A percentile compares a stretch with the other conserved stretches of the same genome.
phyloP scores from a whole-genome alignment of 208 protist species.

The Wallacemonas sp. region DNA sequence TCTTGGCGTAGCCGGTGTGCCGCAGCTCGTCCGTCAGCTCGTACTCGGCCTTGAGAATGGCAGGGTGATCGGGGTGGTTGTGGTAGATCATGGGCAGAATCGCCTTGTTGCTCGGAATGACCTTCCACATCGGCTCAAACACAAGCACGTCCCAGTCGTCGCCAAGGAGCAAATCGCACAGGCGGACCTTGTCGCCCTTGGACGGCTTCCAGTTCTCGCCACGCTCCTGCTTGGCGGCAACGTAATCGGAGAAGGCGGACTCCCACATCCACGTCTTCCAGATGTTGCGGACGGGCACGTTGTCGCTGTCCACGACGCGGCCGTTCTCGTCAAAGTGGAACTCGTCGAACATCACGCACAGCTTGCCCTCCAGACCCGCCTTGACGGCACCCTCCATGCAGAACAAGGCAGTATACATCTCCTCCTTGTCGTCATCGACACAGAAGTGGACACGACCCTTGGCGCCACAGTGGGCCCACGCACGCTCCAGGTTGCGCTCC shows the following conservation, averaged over 20 bases:
- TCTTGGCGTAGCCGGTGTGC: constrained; percentile 64
- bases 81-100: constrained; percentile 88
- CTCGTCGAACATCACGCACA: constrained; percentile 90
- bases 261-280: constrained; percentile 95
- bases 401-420: constrained; percentile 88
- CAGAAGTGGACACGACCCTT: constrained; percentile 87
- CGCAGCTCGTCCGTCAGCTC: constrained; percentile 69
- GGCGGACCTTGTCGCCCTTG: constrained; percentile 70
- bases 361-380: constrained; percentile 74
- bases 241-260: constrained; percentile 78
- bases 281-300: constrained; percentile 69
- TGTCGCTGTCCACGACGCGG: constrained; percentile 70
- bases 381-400: constrained; percentile 68
- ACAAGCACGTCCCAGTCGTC: constrained; percentile 69
- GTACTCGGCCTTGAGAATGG: constrained; percentile 67
- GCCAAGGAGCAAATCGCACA: constrained; percentile 85
- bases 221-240: constrained; percentile 56
- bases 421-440: constrained; percentile 86
- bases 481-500: constrained; percentile 51
- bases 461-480: constrained; percentile 60
- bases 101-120: constrained; percentile 92
- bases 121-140: constrained; percentile 93
- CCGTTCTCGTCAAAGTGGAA: constrained; percentile 84
- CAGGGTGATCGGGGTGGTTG: constrained; percentile 80
- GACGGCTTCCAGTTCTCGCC: constrained; percentile 65